Evolutionary conservation across 164 flowering plant species (phyloP).

Genomic region (Tetrastigma voinierianum): DNA sequence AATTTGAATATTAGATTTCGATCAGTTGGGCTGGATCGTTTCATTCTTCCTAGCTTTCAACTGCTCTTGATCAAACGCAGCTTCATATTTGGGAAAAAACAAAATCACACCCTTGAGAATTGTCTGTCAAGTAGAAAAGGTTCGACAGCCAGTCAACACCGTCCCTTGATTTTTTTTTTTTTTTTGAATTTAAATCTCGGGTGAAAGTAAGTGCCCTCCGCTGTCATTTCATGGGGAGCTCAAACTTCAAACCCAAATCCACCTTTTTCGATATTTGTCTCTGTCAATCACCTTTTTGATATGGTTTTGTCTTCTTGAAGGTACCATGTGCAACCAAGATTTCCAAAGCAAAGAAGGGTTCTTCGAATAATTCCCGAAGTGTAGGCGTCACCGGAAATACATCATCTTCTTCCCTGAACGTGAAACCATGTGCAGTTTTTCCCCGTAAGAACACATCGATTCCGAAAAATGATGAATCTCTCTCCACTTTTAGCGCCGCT

Average conservation of each 20-base stretch:
- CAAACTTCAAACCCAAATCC: not conserved
- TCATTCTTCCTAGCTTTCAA: too few relatives aligned
- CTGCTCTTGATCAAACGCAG: too few relatives aligned
- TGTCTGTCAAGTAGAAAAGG: too few relatives aligned
- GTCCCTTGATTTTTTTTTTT: too few relatives aligned
- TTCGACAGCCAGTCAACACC: too few relatives aligned
- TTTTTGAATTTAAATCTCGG: too few relatives aligned
- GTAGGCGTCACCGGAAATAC: constrained; percentile 18
- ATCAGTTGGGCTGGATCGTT: too few relatives aligned
- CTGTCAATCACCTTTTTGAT: not conserved
- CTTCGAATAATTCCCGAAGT: constrained; percentile 21
- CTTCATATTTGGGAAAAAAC: too few relatives aligned
- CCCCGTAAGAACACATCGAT: constrained; percentile 25
- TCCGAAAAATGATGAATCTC: constrained; percentile 25
- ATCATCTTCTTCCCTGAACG: constrained; percentile 25
- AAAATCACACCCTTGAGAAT: too few relatives aligned
- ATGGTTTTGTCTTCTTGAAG: constrained; percentile 30
- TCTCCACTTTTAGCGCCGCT: constrained; percentile 15
- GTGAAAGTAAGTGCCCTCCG: too few relatives aligned
- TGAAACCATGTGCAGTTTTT: constrained; percentile 28
- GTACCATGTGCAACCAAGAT: constrained; percentile 41
- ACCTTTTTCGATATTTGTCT: not conserved
- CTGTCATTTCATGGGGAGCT: too few relatives aligned
- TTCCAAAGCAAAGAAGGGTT: constrained; percentile 48
- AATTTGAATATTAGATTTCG: too few relatives aligned